Conservation (phyloP, 805 yeast genomes). For the Barnettozyma wickerhamii region DNA sequence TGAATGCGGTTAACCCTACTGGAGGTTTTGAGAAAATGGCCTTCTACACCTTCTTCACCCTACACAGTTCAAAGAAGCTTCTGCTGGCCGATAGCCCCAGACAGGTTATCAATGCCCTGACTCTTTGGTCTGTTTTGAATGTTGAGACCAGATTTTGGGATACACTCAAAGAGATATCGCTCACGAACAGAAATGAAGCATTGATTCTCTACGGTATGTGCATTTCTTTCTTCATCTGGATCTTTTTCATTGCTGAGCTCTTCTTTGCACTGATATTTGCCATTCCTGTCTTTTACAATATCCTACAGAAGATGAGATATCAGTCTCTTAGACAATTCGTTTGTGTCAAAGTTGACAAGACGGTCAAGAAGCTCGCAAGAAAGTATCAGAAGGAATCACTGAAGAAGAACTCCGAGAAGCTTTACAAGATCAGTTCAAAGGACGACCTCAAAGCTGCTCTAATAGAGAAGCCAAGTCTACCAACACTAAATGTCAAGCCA, state of each 20-base stretch:
- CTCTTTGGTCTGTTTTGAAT: constrained; percentile 50
- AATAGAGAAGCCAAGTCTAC: constrained; percentile 10
- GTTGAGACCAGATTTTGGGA: constrained; percentile 27
- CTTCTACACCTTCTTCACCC: constrained; percentile 58
- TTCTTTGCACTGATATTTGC: constrained; percentile 48
- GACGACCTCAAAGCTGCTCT: neutral
- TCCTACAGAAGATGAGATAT: constrained; percentile 34
- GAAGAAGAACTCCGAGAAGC: constrained; percentile 12
- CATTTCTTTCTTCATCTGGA: constrained; percentile 70
- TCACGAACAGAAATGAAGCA: constrained; percentile 58
- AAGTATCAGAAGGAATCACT: constrained; percentile 31
- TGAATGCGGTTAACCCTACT: constrained; percentile 63
- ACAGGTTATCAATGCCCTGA: constrained; percentile 77
- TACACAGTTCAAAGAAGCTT: constrained; percentile 58
- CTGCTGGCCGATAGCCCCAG: constrained; percentile 82
- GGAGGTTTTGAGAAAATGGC: constrained; percentile 63
- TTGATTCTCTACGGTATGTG: constrained; percentile 73
- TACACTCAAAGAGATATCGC: constrained; percentile 55
- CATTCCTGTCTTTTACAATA: constrained; percentile 46
- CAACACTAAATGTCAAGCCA: constrained; percentile 2
- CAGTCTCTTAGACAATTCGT: constrained; percentile 55
- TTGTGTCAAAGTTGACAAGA: constrained; percentile 52
- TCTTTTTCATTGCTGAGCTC: constrained; percentile 56
- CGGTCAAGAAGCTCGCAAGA: constrained; percentile 48
- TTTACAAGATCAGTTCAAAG: neutral